phyloP scores from a whole-genome alignment of 345 rosid species.

The Eucalyptus erythrocorys region DNA sequence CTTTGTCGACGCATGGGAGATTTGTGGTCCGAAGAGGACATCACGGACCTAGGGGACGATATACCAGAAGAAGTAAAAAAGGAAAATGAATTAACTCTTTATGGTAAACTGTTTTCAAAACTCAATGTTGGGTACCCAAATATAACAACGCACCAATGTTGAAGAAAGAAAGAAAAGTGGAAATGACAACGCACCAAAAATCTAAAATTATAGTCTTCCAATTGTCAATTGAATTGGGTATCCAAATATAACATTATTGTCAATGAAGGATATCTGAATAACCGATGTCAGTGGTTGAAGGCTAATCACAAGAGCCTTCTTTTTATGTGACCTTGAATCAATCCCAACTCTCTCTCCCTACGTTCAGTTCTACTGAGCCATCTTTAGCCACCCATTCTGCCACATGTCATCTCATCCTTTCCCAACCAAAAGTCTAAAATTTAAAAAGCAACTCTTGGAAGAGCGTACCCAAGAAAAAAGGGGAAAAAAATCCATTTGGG shows the following conservation, averaged over 20 bases:
- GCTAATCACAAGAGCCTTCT: background rate
- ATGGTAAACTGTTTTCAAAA: too few species aligned
- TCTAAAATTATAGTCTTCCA: background rate
- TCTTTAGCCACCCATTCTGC: background rate
- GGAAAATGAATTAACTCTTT: too few species aligned
- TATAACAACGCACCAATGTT: too few species aligned
- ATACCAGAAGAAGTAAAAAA: too few species aligned
- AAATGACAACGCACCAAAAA: background rate
- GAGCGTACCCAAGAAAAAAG: background rate
- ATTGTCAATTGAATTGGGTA: background rate
- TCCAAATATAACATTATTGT: background rate
- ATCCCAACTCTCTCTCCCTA: background rate
- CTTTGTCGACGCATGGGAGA: too few species aligned
- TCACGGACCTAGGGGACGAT: too few species aligned
- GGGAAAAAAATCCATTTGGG: background rate
- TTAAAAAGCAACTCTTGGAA: background rate
- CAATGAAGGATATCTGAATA: fast-evolving
- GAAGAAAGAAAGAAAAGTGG: too few species aligned
- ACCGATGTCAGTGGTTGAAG: background rate
- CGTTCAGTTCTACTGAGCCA: background rate
- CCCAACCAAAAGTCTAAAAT: background rate
- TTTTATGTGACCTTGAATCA: background rate
- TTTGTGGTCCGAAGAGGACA: too few species aligned
- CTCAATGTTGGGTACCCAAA: too few species aligned
- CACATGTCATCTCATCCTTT: background rate